Evolutionary conservation across 1,139 yeast species (phyloP).

Genomic region (Diutina sp.): DNA sequence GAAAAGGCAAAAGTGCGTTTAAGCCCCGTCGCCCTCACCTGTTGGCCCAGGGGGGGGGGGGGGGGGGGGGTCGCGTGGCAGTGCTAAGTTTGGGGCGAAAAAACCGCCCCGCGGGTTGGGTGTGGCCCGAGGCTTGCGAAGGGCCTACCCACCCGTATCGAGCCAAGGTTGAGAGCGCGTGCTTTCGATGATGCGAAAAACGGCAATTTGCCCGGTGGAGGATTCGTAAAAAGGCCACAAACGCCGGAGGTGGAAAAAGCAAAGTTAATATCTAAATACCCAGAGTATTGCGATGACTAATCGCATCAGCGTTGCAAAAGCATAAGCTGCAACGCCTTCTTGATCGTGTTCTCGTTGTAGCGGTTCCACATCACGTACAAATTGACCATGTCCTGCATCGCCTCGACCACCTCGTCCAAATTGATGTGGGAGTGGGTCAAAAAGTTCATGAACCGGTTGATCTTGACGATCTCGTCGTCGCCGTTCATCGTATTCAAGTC

Average conservation of each 20-base stretch:
- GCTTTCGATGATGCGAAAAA: neutral
- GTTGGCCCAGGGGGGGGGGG: no score
- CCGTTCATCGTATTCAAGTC: conserved; percentile 3
- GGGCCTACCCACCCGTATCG: neutral
- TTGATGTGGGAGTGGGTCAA: conserved; percentile 68
- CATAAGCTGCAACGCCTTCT: conserved; percentile 30
- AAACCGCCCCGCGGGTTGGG: no score
- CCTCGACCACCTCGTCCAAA: conserved; percentile 62
- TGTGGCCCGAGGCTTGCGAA: no score
- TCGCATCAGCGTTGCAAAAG: conserved; percentile 9
- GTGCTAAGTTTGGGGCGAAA: no score
- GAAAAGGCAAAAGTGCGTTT: no score
- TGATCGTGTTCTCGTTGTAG: conserved; percentile 50
- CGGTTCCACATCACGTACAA: conserved; percentile 77
- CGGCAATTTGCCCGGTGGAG: neutral
- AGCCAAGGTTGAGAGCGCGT: neutral
- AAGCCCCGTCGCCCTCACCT: no score
- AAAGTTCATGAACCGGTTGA: conserved; percentile 47
- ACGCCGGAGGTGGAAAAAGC: neutral
- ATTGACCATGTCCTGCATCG: conserved; percentile 70
- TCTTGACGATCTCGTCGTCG: conserved; percentile 30
- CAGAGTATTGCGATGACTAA: neutral
- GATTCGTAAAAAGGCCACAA: neutral
- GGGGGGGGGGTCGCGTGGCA: no score
- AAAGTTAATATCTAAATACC: neutral